Conservation (phyloP, 345 rosid genomes). For the Ailanthus altissimus region DNA sequence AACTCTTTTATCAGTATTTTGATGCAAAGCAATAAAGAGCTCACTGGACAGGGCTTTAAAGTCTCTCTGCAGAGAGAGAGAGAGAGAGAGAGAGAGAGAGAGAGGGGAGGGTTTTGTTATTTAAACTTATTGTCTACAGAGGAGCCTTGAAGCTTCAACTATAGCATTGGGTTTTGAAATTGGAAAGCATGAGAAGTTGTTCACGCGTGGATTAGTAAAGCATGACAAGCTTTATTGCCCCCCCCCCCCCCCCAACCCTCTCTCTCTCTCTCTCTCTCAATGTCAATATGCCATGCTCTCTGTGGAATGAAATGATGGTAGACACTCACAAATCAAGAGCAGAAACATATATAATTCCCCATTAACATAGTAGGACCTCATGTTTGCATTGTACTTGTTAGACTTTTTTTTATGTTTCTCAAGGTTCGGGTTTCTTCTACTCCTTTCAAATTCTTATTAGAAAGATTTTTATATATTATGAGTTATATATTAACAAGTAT, state of each 20-base stretch:
- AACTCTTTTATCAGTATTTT: not conserved
- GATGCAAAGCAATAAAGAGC: not conserved
- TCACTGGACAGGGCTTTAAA: not conserved
- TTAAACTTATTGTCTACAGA: not conserved
- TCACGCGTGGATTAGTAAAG: constrained; percentile 60
- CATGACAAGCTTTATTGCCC: constrained; percentile 36
- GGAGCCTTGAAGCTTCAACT: not conserved
- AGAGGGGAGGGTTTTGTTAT: not conserved
- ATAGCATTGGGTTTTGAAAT: constrained; percentile 53
- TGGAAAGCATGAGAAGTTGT: constrained; percentile 33
- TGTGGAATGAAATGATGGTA: not conserved
- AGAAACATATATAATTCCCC: constrained; percentile 10
- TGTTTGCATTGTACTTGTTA: not conserved
- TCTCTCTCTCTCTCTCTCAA: constrained; percentile 4
- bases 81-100: not conserved
- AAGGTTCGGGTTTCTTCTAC: not conserved
- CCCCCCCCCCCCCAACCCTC: constrained; percentile 19
- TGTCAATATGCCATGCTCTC: not conserved
- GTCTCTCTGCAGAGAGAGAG: constrained; percentile 3
- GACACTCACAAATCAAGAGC: not conserved
- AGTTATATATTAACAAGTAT: no score
- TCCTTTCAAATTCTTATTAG: not conserved
- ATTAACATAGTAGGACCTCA: constrained; percentile 2
- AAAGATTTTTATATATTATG: no score
- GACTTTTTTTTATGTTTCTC: not conserved